A percentile compares a stretch with the other conserved stretches of the same genome.
Conservation (phyloP, 1,284 basidiomycete genomes). For the Papiliotrema fonsecae region DNA sequence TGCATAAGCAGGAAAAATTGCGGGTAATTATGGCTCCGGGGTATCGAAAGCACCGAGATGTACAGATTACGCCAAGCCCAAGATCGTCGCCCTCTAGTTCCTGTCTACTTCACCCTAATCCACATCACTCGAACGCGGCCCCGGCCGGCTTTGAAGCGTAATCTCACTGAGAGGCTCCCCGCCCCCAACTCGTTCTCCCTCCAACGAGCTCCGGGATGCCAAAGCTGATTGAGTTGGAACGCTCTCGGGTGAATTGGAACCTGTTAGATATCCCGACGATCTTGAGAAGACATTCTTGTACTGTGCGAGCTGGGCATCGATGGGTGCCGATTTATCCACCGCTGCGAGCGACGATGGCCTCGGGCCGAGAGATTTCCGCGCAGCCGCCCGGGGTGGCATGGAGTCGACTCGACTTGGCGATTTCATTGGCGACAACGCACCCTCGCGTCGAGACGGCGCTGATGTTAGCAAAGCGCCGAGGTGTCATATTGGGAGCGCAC, state of each 20-base stretch:
- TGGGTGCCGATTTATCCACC: conserved; percentile 27
- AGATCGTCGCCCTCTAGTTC: no score
- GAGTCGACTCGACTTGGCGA: conserved; percentile 18
- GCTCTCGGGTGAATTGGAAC: background rate
- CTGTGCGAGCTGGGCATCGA: conserved; percentile 39
- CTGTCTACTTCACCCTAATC: no score
- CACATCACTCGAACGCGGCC: conserved; percentile 16
- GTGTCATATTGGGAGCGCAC: no score
- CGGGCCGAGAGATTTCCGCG: conserved; percentile 24
- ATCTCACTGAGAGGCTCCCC: conserved; percentile 14
- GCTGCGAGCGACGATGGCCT: conserved; percentile 21
- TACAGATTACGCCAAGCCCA: no score
- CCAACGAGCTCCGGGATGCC: background rate
- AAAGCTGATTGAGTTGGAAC: background rate
- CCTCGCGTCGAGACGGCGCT: conserved; percentile 17
- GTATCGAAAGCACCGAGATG: no score
- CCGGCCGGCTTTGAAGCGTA: conserved; percentile 2
- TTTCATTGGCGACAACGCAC: conserved; percentile 12
- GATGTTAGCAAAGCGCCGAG: no score
- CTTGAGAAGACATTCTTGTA: conserved; percentile 36
- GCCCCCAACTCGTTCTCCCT: background rate
- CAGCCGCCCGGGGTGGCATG: conserved; percentile 5
- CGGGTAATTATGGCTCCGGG: no score
- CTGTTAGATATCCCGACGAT: background rate
- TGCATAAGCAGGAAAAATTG: no score